Percentiles rank a stretch among this genome's conserved stretches.
phyloP scores from a whole-genome alignment of 139 green algal species.

The Chlamydomonas schloesseri region DNA sequence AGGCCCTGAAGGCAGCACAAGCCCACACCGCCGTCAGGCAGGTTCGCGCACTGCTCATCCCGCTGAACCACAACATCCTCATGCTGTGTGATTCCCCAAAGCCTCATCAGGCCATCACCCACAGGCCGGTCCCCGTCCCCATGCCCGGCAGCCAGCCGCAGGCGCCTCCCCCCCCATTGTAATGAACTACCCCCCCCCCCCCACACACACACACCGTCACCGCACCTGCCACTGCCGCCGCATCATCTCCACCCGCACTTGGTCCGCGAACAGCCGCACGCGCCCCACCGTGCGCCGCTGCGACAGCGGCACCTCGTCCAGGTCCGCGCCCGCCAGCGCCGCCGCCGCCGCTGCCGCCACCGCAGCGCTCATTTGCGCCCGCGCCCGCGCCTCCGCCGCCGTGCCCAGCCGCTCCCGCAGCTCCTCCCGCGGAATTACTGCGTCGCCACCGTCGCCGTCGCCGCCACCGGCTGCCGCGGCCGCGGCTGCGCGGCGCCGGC shows the following conservation, averaged over 20 bases:
- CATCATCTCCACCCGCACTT: slow-evolving; percentile 28
- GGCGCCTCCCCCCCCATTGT: no score
- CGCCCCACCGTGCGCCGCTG: slow-evolving; percentile 19
- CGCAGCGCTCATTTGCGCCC: neutral
- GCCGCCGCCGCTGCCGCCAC: slow-evolving; percentile 5
- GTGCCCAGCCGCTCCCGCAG: neutral
- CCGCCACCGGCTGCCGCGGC: neutral
- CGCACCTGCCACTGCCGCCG: slow-evolving; percentile 18
- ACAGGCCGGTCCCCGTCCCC: no score
- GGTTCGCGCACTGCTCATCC: no score
- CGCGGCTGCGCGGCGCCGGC: neutral
- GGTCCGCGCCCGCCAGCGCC: neutral
- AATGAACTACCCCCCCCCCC: neutral
- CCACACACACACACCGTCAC: neutral
- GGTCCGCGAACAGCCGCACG: slow-evolving; percentile 26
- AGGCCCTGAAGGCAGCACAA: neutral
- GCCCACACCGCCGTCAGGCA: neutral
- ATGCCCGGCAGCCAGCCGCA: no score
- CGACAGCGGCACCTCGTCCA: slow-evolving; percentile 20
- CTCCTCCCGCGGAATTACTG: neutral
- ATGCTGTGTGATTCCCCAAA: no score
- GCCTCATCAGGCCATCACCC: no score
- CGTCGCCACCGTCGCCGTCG: neutral
- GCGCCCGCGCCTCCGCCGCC: neutral
- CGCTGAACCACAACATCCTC: neutral